Evolutionary conservation across 768 basidiomycete genomes (phyloP).

Genomic region (Kwoniella newhampshirensis): DNA sequence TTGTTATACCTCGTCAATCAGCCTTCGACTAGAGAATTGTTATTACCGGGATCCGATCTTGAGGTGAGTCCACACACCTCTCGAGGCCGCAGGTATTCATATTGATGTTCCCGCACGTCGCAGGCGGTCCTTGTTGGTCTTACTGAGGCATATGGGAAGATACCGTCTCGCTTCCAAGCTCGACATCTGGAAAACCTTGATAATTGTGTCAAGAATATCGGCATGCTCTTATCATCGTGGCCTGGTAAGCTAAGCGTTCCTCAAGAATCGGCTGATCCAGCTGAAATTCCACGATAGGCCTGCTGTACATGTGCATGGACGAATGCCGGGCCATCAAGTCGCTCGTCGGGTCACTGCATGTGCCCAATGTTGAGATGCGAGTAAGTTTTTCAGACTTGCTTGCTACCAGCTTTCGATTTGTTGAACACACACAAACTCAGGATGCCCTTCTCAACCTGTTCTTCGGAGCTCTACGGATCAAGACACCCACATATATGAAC

Average conservation of each 20-base stretch:
- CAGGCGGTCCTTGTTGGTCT: slow-evolving; percentile 84
- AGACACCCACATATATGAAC: slow-evolving; percentile 86
- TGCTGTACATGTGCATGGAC: slow-evolving; percentile 92
- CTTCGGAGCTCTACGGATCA: slow-evolving; percentile 87
- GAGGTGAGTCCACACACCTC: slow-evolving; percentile 63
- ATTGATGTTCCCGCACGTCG: neutral
- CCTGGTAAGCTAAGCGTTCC: slow-evolving; percentile 66
- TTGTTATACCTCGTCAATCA: slow-evolving; percentile 83
- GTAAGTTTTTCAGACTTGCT: slow-evolving; percentile 56
- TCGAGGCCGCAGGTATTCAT: neutral
- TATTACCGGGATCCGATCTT: slow-evolving; percentile 79
- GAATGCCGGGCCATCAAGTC: slow-evolving; percentile 81
- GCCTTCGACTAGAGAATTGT: slow-evolving; percentile 73
- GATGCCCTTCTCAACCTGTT: slow-evolving; percentile 92
- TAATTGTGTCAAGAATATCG: slow-evolving; percentile 72
- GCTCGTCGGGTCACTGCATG: slow-evolving; percentile 77
- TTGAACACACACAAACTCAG: slow-evolving; percentile 55
- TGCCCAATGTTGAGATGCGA: slow-evolving; percentile 81
- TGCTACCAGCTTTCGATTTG: slow-evolving; percentile 1
- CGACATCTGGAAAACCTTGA: slow-evolving; percentile 78
- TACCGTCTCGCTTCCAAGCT: slow-evolving; percentile 51
- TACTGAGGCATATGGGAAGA: slow-evolving; percentile 88
- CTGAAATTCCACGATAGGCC: slow-evolving; percentile 56
- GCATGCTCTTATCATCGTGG: slow-evolving; percentile 85
- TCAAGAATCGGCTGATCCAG: neutral